Conservation (phyloP, 148 eudicot species). For the Spergularia marina region DNA sequence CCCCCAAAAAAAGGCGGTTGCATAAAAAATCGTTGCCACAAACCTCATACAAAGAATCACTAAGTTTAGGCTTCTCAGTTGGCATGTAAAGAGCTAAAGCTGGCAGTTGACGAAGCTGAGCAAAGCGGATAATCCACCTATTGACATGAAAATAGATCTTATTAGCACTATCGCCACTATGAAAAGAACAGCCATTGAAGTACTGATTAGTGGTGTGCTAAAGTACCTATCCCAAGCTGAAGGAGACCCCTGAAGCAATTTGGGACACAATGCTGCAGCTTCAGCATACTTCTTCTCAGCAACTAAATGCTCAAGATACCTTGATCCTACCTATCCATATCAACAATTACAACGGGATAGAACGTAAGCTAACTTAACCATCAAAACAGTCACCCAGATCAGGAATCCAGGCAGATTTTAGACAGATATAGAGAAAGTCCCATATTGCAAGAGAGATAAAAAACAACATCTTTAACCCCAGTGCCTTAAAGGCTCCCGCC, state of each 20-base stretch:
- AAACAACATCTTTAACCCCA: too few relatives aligned
- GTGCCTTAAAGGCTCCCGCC: too few relatives aligned
- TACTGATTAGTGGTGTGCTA: background rate
- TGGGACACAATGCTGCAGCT: conserved; percentile 96
- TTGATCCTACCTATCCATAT: conserved; percentile 67
- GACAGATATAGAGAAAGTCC: too few relatives aligned
- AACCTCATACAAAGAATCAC: conserved; percentile 96
- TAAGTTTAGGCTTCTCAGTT: conserved; percentile 80
- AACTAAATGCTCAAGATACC: conserved; percentile 87
- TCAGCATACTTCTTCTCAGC: conserved; percentile 89
- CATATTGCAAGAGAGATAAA: too few relatives aligned
- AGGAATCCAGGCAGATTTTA: background rate
- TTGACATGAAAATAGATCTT: conserved; percentile 24
- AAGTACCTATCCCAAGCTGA: conserved; percentile 94
- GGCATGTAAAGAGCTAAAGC: conserved; percentile 79
- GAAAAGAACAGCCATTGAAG: conserved; percentile 6
- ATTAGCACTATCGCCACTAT: conserved; percentile 24
- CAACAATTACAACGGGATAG: conserved; percentile 8
- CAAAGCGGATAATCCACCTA: conserved; percentile 96
- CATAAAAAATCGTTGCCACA: conserved; percentile 26
- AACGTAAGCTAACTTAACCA: background rate
- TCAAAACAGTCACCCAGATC: background rate
- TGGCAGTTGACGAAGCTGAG: conserved; percentile 96
- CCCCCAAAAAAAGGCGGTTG: background rate
- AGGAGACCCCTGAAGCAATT: conserved; percentile 83